phyloP scores from a whole-genome alignment of 768 basidiomycete genomes.

The Neoboletus brunneissimus region DNA sequence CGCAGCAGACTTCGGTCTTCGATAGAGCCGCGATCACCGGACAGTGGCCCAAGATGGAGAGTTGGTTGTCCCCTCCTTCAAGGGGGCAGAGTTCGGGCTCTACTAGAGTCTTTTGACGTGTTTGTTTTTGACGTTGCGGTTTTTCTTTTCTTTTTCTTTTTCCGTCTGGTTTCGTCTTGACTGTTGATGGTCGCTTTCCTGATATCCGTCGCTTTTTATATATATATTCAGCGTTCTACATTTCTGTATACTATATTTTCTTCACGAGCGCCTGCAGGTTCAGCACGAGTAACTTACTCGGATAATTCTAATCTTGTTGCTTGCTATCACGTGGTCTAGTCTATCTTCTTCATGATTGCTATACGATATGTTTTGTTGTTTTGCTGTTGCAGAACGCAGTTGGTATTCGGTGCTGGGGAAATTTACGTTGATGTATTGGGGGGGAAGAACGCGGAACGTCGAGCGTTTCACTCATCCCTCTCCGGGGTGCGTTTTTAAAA shows the following conservation, averaged over 20 bases:
- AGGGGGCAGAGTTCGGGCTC: constrained; percentile 33
- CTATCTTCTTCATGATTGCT: constrained; percentile 3
- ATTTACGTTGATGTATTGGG: neutral
- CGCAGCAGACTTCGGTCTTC: constrained; percentile 23
- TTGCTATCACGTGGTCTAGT: constrained; percentile 15
- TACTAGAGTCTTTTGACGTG: constrained; percentile 29
- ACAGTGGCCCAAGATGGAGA: constrained; percentile 37
- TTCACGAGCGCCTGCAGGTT: constrained; percentile 25
- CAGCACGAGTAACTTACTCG: constrained; percentile 34
- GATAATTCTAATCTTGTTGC: constrained; percentile 29
- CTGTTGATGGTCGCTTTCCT: constrained; percentile 9
- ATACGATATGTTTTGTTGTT: too few species aligned
- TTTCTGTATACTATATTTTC: constrained; percentile 27
- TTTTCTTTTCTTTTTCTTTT: neutral
- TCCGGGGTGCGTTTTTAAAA: neutral
- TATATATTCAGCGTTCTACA: constrained; percentile 9
- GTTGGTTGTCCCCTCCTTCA: constrained; percentile 29
- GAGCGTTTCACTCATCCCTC: neutral
- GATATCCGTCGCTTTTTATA: neutral
- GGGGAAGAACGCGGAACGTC: neutral
- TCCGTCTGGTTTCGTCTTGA: neutral
- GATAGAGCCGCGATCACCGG: constrained; percentile 29
- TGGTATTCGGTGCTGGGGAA: neutral
- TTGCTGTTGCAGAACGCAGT: too few species aligned
- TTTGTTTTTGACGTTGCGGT: neutral